These are phyloP conservation scores for Nicotiana obtusifolia DNA, from an alignment of 257 asterid genomes.

Conservation along the genomic window DNA sequence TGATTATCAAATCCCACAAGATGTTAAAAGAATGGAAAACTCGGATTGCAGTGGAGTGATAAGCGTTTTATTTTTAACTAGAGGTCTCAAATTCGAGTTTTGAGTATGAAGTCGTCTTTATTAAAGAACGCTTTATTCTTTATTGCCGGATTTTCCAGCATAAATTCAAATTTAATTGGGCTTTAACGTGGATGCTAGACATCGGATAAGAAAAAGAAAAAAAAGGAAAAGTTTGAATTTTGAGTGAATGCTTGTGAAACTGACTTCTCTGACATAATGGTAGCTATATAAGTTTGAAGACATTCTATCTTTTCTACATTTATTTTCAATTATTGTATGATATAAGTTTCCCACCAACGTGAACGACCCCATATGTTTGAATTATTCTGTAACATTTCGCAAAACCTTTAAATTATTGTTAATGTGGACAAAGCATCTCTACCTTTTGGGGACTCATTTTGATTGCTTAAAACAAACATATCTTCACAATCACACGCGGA, in stretches of 20 bases:
- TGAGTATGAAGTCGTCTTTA: too few species aligned
- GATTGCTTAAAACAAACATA: background rate
- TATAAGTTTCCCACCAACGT: background rate
- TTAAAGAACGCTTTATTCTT: too few species aligned
- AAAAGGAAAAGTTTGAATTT: background rate
- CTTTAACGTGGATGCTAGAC: too few species aligned
- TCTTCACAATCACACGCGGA: background rate
- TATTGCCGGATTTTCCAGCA: accelerated
- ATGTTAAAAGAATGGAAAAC: background rate
- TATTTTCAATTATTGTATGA: background rate
- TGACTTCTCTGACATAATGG: background rate
- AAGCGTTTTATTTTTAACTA: too few species aligned
- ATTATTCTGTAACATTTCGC: background rate
- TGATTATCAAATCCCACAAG: too few species aligned
- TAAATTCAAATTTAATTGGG: too few species aligned
- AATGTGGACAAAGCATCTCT: constrained; percentile 6
- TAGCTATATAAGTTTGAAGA: background rate
- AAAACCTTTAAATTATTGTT: constrained; percentile 10
- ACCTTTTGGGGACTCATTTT: background rate
- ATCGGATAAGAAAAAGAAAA: too few species aligned
- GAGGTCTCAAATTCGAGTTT: too few species aligned
- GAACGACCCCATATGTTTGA: constrained; percentile 9
- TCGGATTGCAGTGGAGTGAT: background rate
- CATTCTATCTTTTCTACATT: constrained; percentile 11
- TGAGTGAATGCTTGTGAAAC: background rate